Evolutionary conservation across 2,329 filamentous ascomycete species (phyloP).

Genomic region (Fusarium verrucosum): DNA sequence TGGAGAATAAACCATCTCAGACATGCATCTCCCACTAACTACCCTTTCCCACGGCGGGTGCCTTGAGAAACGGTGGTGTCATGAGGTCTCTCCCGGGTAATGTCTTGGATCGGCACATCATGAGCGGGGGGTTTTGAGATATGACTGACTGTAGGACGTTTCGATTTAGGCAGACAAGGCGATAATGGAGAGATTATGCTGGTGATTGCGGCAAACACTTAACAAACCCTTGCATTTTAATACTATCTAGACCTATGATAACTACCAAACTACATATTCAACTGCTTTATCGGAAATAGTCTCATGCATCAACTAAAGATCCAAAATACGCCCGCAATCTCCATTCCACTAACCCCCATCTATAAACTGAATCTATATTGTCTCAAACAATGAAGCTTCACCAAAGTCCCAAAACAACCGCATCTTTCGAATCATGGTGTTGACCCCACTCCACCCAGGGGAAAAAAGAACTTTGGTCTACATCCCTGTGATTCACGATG

Average conservation of each 20-base stretch:
- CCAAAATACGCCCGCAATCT: not conserved
- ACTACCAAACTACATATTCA: no score
- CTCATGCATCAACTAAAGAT: not conserved
- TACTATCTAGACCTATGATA: not conserved
- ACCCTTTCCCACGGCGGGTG: slow-evolving; percentile 11
- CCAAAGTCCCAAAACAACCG: slow-evolving; percentile 31
- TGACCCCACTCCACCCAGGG: slow-evolving; percentile 1
- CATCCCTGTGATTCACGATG: slow-evolving; percentile 10
- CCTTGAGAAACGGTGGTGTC: slow-evolving; percentile 29
- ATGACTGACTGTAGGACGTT: not conserved
- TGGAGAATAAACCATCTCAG: not conserved
- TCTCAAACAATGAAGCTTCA: slow-evolving; percentile 18
- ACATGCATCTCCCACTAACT: not conserved
- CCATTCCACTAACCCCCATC: not conserved
- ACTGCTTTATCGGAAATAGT: no score
- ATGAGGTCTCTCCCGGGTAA: slow-evolving; percentile 17
- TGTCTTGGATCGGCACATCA: slow-evolving; percentile 10
- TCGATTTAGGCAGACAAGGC: slow-evolving; percentile 24
- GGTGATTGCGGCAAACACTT: not conserved
- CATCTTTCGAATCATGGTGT: slow-evolving; percentile 31
- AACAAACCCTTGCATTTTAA: not conserved
- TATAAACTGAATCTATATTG: not conserved
- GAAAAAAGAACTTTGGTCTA: slow-evolving; percentile 27
- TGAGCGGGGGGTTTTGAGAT: slow-evolving; percentile 10
- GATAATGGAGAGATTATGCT: not conserved